Percentiles rank a stretch among this genome's conserved stretches.
phyloP scores from a whole-genome alignment of 139 green algal genomes.

The Dunaliella primolecta region DNA sequence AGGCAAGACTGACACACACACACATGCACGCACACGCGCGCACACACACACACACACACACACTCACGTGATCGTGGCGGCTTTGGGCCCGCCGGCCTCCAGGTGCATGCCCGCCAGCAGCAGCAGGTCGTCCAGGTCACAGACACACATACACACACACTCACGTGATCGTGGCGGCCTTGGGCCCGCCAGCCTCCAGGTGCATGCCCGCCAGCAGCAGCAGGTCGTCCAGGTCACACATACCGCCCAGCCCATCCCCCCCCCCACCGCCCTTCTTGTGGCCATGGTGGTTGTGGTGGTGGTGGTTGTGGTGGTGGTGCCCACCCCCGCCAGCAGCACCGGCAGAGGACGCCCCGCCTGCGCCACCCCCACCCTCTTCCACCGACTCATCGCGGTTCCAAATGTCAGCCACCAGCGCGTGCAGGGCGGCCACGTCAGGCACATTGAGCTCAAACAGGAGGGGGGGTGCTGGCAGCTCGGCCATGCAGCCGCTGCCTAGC shows the following conservation, averaged over 20 bases:
- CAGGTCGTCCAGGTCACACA: slow-evolving; percentile 12
- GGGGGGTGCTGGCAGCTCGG: not conserved
- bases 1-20: not conserved
- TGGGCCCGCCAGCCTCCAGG: not conserved
- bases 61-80: not conserved
- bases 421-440: slow-evolving; percentile 3
- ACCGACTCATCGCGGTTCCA: slow-evolving; percentile 24
- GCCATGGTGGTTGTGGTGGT: not conserved
- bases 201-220: slow-evolving; percentile 23
- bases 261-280: not conserved
- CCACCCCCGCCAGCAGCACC: not conserved
- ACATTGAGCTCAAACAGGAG: slow-evolving; percentile 12
- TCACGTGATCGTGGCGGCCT: not conserved
- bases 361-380: not conserved
- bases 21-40: not conserved
- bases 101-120: slow-evolving; percentile 19
- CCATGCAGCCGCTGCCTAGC: not conserved
- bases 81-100: not conserved
- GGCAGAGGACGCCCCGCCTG: not conserved
- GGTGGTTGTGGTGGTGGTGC: not conserved
- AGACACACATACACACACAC: not conserved
- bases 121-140: slow-evolving; percentile 22
- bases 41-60: not conserved
- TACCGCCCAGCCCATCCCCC: not conserved
- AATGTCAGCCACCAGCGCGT: slow-evolving; percentile 21